Conservation (phyloP, 192 early-diverging fungal species). For the Fimicolochytrium jonesii region DNA sequence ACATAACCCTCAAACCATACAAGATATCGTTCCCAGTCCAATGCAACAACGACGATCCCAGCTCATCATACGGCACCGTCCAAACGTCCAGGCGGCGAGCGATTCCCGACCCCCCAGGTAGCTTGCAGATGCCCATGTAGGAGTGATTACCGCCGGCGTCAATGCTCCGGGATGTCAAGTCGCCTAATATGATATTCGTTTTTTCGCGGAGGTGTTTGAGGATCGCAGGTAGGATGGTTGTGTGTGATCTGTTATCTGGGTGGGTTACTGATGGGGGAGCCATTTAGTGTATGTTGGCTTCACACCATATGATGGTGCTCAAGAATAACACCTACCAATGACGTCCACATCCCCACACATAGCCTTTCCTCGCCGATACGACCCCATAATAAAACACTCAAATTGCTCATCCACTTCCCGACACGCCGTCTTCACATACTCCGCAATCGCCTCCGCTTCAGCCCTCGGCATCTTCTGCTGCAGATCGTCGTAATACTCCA, state of each 20-base stretch:
- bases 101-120: constrained; percentile 21
- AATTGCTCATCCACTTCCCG: constrained; percentile 23
- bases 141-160: too few relatives aligned
- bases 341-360: constrained; percentile 47
- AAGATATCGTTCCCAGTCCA: constrained; percentile 50
- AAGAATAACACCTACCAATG: constrained; percentile 22
- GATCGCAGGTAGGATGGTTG: constrained; percentile 12
- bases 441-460: constrained; percentile 30
- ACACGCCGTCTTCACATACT: constrained; percentile 16
- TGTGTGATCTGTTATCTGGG: constrained; percentile 12
- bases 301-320: too few relatives aligned
- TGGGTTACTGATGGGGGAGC: constrained; percentile 16
- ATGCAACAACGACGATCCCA: constrained; percentile 46
- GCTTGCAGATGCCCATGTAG: constrained; percentile 31
- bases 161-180: too few relatives aligned
- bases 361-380: constrained; percentile 36
- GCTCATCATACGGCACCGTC: constrained; percentile 33
- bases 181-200: constrained; percentile 19
- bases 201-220: constrained; percentile 3
- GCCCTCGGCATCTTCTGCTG: constrained; percentile 38
- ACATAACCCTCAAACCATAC: too few relatives aligned
- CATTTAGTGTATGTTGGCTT: too few relatives aligned
- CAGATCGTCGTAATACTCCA: constrained; percentile 44
- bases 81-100: constrained; percentile 43
- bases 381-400: constrained; percentile 35